Base-by-base conservation (phyloP, 768 basidiomycete genomes). In the Lactarius evosmus region DNA sequence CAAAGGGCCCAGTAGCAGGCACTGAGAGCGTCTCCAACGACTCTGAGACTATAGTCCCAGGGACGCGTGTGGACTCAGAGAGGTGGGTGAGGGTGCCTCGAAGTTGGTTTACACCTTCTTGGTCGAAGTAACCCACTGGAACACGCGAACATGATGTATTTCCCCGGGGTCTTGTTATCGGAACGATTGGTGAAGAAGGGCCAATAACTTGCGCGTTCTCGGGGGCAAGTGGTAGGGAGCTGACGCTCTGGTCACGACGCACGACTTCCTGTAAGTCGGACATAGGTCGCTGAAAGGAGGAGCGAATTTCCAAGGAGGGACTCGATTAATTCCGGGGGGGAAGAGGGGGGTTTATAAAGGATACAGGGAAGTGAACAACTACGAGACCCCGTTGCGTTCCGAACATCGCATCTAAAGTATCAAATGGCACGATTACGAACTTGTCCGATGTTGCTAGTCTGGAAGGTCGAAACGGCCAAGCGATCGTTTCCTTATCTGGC, bases 111-210 rank as follows among this genome's bases (percentile, higher is more conserved):
- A 83, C 78, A 9, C 85, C 86, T 22, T 69, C 68, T 1, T 80
- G 83, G 71, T 87, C 85, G 67, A 87, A 86, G 66, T 78, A 79
- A 52, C 79, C 81, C 22, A 83, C 61, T 29, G 75, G 72, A 3
- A 83, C 79, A 60, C 70, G 75, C 14, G 38, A 34, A 32, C 54
- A 41, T 0, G 25, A 3, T n/a, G 49, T 19, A 11, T 38, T 4
- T 11, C 22, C 7, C 19, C 22, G 32, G 2, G 7, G 17, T 5
- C 17, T 16, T 7, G 17, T 25, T 2, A 3, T 51, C 9, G 32
- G 14, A 41, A 33, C 1, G 30, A 11, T 14, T 34, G 54, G 44
- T 25, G 40, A 55, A 33, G 54, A 32, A 34, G 32, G 1, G 17
- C 27, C 53, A 25, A 4, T 29, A 50, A n/a, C 16, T 8, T n/a